Conservation (phyloP, 2,329 filamentous ascomycete genomes). For the Penicillium sp. region DNA sequence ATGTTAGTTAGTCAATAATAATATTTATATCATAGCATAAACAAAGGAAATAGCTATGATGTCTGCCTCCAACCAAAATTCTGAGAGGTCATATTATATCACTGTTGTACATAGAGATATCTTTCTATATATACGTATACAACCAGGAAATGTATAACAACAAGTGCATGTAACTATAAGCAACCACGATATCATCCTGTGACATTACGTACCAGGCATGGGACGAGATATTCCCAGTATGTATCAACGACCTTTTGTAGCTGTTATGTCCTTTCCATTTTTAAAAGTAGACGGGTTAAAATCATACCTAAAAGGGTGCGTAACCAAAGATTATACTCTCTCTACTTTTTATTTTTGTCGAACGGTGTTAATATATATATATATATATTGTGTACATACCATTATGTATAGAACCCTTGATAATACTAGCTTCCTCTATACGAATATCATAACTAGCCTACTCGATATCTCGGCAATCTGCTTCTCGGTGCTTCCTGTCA, state of each 20-base stretch:
- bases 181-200: neutral
- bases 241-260: neutral
- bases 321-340: too few relatives aligned
- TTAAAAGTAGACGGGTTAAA: too few relatives aligned
- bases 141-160: too few relatives aligned
- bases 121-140: too few relatives aligned
- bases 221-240: neutral
- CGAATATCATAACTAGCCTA: neutral
- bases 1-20: neutral
- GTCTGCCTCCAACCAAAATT: too few relatives aligned
- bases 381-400: neutral
- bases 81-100: neutral
- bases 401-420: fast-evolving
- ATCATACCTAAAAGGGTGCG: too few relatives aligned
- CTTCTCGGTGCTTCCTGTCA: neutral
- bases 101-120: too few relatives aligned
- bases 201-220: neutral
- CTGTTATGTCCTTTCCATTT: neutral
- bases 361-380: neutral
- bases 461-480: neutral
- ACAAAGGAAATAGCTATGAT: too few relatives aligned
- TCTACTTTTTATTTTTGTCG: too few relatives aligned
- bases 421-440: neutral
- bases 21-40: too few relatives aligned
- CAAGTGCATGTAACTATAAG: too few relatives aligned